Percentiles rank a stretch among this genome's conserved stretches.
These are phyloP conservation scores for Sugiyamaella chiloensis DNA, from an alignment of 805 yeast genomes.

Conservation along the genomic window DNA sequence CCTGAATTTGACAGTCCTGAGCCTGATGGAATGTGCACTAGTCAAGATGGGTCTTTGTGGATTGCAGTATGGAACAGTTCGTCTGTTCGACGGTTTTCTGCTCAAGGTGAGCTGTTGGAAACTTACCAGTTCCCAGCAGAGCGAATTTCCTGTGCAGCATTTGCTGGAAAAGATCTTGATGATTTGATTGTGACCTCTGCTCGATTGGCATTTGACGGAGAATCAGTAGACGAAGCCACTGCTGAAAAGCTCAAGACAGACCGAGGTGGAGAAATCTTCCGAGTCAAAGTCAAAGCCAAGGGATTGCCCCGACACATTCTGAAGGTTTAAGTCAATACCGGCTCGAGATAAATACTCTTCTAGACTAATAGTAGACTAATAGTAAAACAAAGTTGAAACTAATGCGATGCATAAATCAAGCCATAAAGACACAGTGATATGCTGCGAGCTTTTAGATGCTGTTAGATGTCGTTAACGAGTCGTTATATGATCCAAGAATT, in stretches of 20 bases:
- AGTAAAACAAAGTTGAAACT: too few species aligned
- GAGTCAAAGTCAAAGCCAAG: slow-evolving; percentile 22
- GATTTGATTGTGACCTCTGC: slow-evolving; percentile 67
- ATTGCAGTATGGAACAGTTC: slow-evolving; percentile 65
- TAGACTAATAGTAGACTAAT: slow-evolving; percentile 3
- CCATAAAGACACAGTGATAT: too few species aligned
- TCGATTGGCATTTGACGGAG: slow-evolving; percentile 2
- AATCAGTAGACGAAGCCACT: slow-evolving; percentile 5
- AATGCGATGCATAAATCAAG: too few species aligned
- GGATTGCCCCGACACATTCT: slow-evolving; percentile 16
- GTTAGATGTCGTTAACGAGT: too few species aligned
- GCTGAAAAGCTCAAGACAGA: slow-evolving; percentile 21
- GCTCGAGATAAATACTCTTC: not conserved
- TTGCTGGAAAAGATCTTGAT: slow-evolving; percentile 58
- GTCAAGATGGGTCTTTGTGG: slow-evolving; percentile 52
- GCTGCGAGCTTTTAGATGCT: too few species aligned
- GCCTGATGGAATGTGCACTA: slow-evolving; percentile 78
- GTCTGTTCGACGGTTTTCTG: slow-evolving; percentile 52
- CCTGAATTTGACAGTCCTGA: slow-evolving; percentile 36
- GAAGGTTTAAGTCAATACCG: not conserved
- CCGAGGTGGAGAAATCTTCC: slow-evolving; percentile 29
- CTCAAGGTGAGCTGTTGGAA: slow-evolving; percentile 49
- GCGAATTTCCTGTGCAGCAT: slow-evolving; percentile 61
- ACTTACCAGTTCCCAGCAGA: slow-evolving; percentile 55
- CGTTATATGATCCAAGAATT: too few species aligned